Evolutionary conservation across 1,139 yeast species (phyloP), one percentile per base, ranked within the genome.

Genomic region (Lodderomyces metapsilosis): DNA sequence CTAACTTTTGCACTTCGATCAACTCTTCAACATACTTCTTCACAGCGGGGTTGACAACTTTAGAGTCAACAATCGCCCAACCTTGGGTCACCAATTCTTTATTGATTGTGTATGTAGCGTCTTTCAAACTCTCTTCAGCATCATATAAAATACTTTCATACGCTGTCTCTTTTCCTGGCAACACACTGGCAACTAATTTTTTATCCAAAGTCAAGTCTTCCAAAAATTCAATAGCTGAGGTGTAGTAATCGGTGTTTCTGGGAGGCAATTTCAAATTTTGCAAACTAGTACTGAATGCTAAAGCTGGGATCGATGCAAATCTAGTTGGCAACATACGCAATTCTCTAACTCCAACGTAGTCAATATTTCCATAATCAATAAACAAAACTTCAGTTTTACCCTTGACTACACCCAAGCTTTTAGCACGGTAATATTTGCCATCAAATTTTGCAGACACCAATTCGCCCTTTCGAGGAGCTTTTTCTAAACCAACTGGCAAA

Each of bases 331-430:
- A 70, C 1, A 68, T 66, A 49, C 84, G 67, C 48, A 86, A 64
- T 13, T 77, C 61, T 5, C 69, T 49, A 39, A 70, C 55, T 12
- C 77, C 53, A 20, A 81, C 80, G 38, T 60, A 58, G 51, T 80
- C 84, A 36, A 68, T 56, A 41, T 78, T 78, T 38, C 92, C 92
- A 49, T 78, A 80, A 58, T 85, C 94, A 44, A 84, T 60, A 49
- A 82, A 83, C 52, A 74, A 73, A 17, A 84, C 82, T 38, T 75
- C 74, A 51, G 64, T 79, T 45, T 65, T 65, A 7, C 72, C 52
- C 49, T 74, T 74, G 50, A 84, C 87, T 46, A 69, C 68, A 12
- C 68, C 62, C 12, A 74, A 44, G 35, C 85, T 78, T 47, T 64
- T 71, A 13, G 83, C 91, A 57, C 91, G 78, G 61, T 78, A 80